Base-by-base conservation (phyloP, 495 filamentous ascomycete genomes). In the Halenospora varia region DNA sequence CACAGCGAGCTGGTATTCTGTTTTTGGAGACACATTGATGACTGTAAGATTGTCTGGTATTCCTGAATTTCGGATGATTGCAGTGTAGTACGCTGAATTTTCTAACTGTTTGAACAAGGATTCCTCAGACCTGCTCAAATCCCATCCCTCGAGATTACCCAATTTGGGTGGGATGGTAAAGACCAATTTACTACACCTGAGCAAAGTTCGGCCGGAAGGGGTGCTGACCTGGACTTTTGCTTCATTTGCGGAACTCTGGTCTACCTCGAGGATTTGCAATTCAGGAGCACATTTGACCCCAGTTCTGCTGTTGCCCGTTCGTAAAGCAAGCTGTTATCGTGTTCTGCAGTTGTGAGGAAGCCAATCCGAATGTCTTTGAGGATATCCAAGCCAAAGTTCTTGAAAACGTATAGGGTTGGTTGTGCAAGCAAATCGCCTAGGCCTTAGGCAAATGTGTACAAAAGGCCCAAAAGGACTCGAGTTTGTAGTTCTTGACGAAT, bases 151-250 rank as follows among this genome's bases (percentile, higher is more conserved):
- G 11, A 80, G 56, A 25, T 72, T 77, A 0, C 61, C 41, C 1
- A 70, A 41, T 15, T 56, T 70, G 1, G 73, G 75, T 0, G 75
- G 77, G 19, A 76, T 72, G 3, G 77, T 65, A 24, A 77, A 62
- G 20, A 83, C 56, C 10, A 82, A 62, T 56, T 78, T 76, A 24
- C 70, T 73, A 2, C 76, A 75, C 47, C 63, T 52, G 55, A 81
- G 71, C 24, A 69, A 62, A 53, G 69, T 66, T 0, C 9, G 24
- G 1, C 75, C 77, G 8, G 60, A 53, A 0, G 70, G 65, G 0
- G 72, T 74, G 24, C 68, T 47, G 6, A 79, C 66, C 3, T 63
- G 9, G 8, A 79, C 35, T 22, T 66, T 58, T 13, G 74, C 62
- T 26, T 17, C 25, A 10, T 52, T 42, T 0, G 53, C 9, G 4